Conservation (phyloP, 106 monocot genomes). For the Allium cepa region DNA sequence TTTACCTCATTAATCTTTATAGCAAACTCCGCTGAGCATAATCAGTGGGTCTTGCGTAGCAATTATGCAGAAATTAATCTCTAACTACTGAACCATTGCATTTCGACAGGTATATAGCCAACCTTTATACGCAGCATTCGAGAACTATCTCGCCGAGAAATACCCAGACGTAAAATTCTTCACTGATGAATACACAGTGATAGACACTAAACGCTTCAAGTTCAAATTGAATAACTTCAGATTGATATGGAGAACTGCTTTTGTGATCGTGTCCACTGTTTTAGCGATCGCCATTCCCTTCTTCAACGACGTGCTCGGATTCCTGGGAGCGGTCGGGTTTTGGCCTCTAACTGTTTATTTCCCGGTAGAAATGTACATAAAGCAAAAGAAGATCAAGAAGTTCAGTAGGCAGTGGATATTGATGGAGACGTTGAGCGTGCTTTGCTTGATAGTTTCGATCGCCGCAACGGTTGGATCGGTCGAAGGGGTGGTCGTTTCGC, state of each 20-base stretch:
- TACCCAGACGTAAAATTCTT: constrained; percentile 16
- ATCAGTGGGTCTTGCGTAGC: too few relatives aligned
- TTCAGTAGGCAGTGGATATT: constrained; percentile 11
- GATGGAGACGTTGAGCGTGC: constrained; percentile 17
- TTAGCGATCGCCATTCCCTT: constrained; percentile 30
- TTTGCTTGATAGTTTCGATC: constrained; percentile 26
- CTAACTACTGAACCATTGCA: background rate
- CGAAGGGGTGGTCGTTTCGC: constrained; percentile 13
- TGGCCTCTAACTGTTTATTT: constrained; percentile 41
- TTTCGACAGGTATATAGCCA: constrained; percentile 12
- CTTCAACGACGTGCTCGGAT: constrained; percentile 31
- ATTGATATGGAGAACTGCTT: constrained; percentile 23
- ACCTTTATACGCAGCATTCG: constrained; percentile 23
- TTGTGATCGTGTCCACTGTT: constrained; percentile 19
- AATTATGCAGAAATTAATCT: background rate
- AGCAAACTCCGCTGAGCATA: background rate
- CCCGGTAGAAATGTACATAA: constrained; percentile 31
- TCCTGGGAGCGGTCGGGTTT: constrained; percentile 26
- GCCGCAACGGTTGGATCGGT: constrained; percentile 27
- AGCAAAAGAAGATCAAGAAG: constrained; percentile 13
- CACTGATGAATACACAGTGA: background rate
- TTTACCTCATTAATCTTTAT: background rate
- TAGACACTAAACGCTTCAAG: background rate
- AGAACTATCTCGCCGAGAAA: constrained; percentile 4
- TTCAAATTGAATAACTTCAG: constrained; percentile 13